Base-by-base conservation (phyloP, 192 early-diverging fungal genomes). In the Umbelopsis vinacea region DNA sequence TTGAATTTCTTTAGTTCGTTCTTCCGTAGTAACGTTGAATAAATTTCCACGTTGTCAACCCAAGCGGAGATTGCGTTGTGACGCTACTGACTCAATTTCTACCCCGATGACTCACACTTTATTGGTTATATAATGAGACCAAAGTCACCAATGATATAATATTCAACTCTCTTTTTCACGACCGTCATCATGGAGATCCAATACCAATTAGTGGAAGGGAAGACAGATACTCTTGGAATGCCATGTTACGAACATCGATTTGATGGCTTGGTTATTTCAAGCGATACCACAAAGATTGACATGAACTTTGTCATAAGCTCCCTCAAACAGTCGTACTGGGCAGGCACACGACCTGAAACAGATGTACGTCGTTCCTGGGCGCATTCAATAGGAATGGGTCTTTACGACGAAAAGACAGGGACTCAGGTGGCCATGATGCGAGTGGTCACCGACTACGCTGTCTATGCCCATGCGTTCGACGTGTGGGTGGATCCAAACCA, bases 391-490 rank as follows among this genome's bases (percentile, higher is more conserved):
- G 29, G 33, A 17, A 35, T 63, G 3, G 57, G 57, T 2, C 7
- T 63, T 3, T 63, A 63, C 6, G 57, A 63, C 3, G 29, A 37
- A 4, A 12, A 4, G 14, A 63, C 29, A 19, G 57, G 57, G 14
- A 19, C 57, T 3, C 57, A 63, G 35, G 17, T 63, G 14, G 57
- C 57, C 33, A 63, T 63, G 57, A 63, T 63, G 57, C 57, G 57
- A 63, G 57, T 63, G 11, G 35, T 63, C 11, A 63, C 57, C 26
- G 57, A 63, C 33, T 63, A 38, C 5, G 57, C 29, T 6, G 12
- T 29, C 26, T 63, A 63, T 37, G 26, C 29, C 0, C 57, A 63
- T 63, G 26, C 11, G 17, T 63, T 63, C 29, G 57, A 63, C 29
- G 57, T 63, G 11, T 63, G 57, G 57, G 57, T 63, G 17, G 57